These are phyloP conservation scores for Penicillium italicum DNA, from an alignment of 2,329 filamentous ascomycete genomes.

Conservation along the genomic window DNA sequence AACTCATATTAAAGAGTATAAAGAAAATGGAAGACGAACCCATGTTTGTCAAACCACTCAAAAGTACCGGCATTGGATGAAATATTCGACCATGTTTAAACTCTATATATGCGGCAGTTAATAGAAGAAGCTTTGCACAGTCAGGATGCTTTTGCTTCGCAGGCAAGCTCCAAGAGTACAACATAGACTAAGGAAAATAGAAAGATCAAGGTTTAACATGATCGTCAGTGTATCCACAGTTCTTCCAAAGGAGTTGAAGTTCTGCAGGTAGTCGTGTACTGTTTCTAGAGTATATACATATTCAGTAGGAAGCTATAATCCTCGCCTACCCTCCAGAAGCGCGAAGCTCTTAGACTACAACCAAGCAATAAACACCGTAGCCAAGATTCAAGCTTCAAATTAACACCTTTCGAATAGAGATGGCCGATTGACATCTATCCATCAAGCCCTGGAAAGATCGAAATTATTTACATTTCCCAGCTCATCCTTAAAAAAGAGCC, in stretches of 20 bases:
- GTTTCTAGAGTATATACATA: too few species aligned
- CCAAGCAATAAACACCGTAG: background rate
- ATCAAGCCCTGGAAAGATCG: background rate
- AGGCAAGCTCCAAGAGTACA: fast-evolving
- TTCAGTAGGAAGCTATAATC: background rate
- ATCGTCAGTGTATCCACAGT: background rate
- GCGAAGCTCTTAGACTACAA: background rate
- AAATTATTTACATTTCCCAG: background rate
- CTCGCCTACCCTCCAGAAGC: background rate
- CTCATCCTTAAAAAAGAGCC: background rate
- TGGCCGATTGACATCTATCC: background rate
- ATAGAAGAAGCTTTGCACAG: background rate
- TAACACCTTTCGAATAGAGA: background rate
- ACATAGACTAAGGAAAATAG: too few species aligned
- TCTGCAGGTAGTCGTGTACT: too few species aligned
- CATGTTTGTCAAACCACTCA: background rate
- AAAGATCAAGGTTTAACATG: background rate
- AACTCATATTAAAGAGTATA: background rate
- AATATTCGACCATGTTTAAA: background rate
- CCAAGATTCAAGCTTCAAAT: background rate
- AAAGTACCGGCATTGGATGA: background rate
- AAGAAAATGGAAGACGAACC: background rate
- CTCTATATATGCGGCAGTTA: background rate
- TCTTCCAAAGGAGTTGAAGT: background rate
- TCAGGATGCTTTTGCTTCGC: background rate